These are phyloP conservation scores for Astragalus glycyphyllos DNA, from an alignment of 306 rosid species.

Conservation along the genomic window DNA sequence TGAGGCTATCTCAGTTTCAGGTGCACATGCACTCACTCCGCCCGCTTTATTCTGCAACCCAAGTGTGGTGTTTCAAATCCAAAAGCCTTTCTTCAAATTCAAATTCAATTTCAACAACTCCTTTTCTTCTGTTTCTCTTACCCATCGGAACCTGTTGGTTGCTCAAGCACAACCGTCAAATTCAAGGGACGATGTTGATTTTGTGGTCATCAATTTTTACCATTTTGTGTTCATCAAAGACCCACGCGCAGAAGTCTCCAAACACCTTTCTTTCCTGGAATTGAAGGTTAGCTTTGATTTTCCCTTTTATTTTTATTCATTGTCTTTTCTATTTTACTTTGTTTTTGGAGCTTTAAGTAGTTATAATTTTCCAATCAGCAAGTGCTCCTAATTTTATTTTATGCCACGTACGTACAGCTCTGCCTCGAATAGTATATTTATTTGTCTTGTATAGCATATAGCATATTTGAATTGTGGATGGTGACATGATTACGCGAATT, in stretches of 20 bases:
- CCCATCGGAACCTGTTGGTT: conserved; percentile 38
- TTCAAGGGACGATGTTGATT: conserved; percentile 46
- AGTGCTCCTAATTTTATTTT: background rate
- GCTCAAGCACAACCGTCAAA: conserved; percentile 30
- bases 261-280: conserved; percentile 70
- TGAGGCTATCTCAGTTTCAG: conserved; percentile 11
- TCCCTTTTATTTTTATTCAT: background rate
- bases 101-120: conserved; percentile 15
- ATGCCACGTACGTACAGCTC: background rate
- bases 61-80: conserved; percentile 17
- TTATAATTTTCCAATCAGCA: conserved; percentile 2
- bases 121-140: conserved; percentile 37
- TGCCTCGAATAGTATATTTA: background rate
- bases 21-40: conserved; percentile 17
- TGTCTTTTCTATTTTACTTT: background rate
- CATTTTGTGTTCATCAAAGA: conserved; percentile 68
- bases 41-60: background rate
- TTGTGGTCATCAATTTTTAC: conserved; percentile 84
- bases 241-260: conserved; percentile 63
- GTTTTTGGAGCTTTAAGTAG: too few relatives aligned
- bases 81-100: conserved; percentile 38
- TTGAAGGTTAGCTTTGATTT: conserved; percentile 48
- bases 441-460: background rate
- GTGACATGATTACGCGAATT: conserved; percentile 2
- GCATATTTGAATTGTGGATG: conserved; percentile 22